Conservation (phyloP, 164 flowering plant species). For the Aristolochia californica region DNA sequence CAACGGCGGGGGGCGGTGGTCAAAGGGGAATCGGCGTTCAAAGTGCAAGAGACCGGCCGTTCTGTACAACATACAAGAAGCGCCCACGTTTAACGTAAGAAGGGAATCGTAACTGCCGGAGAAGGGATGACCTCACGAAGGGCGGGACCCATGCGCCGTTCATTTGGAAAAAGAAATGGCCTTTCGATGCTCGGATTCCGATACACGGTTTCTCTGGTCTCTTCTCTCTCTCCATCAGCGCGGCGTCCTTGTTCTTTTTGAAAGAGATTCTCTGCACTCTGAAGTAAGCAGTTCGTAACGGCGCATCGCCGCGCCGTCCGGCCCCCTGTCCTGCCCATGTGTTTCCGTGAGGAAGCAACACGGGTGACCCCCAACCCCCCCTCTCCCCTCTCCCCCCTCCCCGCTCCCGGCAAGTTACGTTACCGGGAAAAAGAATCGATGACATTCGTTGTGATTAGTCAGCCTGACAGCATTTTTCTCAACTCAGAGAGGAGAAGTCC, state of each 20-base stretch:
- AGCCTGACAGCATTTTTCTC: no score
- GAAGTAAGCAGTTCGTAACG: slow-evolving; percentile 24
- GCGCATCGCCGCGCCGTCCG: slow-evolving; percentile 73
- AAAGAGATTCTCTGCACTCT: not conserved
- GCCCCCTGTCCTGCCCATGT: slow-evolving; percentile 43
- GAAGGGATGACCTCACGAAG: slow-evolving; percentile 14
- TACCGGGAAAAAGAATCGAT: no score
- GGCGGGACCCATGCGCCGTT: slow-evolving; percentile 33
- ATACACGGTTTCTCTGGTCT: not conserved
- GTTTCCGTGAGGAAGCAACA: slow-evolving; percentile 31
- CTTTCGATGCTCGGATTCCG: slow-evolving; percentile 1
- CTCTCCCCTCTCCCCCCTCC: not conserved
- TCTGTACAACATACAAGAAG: not conserved
- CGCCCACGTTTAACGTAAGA: slow-evolving; percentile 20
- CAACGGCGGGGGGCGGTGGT: not conserved
- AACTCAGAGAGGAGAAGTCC: no score
- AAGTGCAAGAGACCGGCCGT: slow-evolving; percentile 23
- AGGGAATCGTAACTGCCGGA: slow-evolving; percentile 34
- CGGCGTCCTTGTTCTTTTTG: no score
- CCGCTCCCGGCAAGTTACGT: no score
- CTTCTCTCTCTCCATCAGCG: no score
- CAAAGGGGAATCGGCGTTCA: slow-evolving; percentile 19
- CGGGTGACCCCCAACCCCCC: not conserved
- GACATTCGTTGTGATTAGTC: no score
- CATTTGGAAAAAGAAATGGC: slow-evolving; percentile 7